A percentile compares a stretch with the other conserved stretches of the same genome.
Evolutionary conservation across 2,329 filamentous ascomycete genomes (phyloP).

Genomic region (Fusarium fracticaudum): DNA sequence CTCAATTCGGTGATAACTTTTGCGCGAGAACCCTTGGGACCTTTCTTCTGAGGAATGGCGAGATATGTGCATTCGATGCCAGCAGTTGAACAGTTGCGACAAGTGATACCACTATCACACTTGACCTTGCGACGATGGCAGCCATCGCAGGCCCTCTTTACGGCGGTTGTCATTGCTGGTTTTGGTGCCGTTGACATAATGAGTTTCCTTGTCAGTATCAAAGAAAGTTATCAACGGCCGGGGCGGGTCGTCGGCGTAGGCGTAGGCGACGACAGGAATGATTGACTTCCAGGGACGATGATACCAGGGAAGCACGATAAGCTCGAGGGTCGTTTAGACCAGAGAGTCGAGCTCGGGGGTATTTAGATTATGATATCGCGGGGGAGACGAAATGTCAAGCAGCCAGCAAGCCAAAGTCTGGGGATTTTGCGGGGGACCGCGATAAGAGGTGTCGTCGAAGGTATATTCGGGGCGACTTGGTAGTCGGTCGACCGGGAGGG

Average conservation of each 20-base stretch:
- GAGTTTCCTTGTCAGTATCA: neutral
- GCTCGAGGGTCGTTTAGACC: slow-evolving; percentile 1
- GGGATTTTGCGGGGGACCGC: slow-evolving; percentile 45
- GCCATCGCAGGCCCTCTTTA: slow-evolving; percentile 74
- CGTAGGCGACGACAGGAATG: neutral
- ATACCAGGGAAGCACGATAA: slow-evolving; percentile 1
- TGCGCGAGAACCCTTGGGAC: slow-evolving; percentile 77
- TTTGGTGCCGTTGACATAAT: neutral
- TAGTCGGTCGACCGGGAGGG: slow-evolving; percentile 29
- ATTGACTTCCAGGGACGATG: slow-evolving; percentile 22
- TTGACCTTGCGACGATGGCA: slow-evolving; percentile 81
- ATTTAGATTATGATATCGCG: slow-evolving; percentile 11
- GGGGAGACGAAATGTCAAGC: slow-evolving; percentile 11
- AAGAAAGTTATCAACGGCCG: slow-evolving; percentile 13
- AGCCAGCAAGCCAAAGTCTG: slow-evolving; percentile 40
- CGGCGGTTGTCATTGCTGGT: slow-evolving; percentile 56
- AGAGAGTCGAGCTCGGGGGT: slow-evolving; percentile 16
- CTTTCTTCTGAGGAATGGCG: slow-evolving; percentile 79
- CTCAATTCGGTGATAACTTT: slow-evolving; percentile 80
- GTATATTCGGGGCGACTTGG: slow-evolving; percentile 39
- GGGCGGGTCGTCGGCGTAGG: slow-evolving; percentile 16
- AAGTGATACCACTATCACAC: slow-evolving; percentile 76
- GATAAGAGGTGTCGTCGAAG: slow-evolving; percentile 34
- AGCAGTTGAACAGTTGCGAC: slow-evolving; percentile 74
- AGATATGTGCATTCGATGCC: slow-evolving; percentile 78